Conservation (phyloP, 352 stramenopile species). For the Elongisporangium anandrum region DNA sequence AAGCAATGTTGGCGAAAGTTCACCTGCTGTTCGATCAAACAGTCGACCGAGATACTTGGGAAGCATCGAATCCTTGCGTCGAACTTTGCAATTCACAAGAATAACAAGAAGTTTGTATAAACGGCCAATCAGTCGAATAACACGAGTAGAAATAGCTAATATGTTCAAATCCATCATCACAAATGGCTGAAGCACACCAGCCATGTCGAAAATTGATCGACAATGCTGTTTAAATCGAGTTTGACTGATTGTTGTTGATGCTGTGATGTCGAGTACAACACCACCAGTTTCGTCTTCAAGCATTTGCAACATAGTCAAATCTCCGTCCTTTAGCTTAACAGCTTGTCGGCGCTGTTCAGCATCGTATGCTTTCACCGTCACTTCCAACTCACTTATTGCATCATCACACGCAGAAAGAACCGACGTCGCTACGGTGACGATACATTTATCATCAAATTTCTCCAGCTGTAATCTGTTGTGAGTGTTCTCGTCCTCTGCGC, state of each 20-base stretch:
- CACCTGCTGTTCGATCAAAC: slow-evolving; percentile 36
- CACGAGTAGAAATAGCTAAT: slow-evolving; percentile 21
- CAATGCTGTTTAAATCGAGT: slow-evolving; percentile 29
- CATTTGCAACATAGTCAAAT: slow-evolving; percentile 24
- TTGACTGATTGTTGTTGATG: slow-evolving; percentile 8
- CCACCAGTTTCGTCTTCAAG: slow-evolving; percentile 31
- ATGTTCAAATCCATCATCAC: slow-evolving; percentile 45
- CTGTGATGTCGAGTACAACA: slow-evolving; percentile 20
- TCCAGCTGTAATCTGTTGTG: slow-evolving; percentile 16
- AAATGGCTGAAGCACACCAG: slow-evolving; percentile 33
- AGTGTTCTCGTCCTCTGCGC: background rate
- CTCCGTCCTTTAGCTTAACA: slow-evolving; percentile 36
- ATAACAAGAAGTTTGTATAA: slow-evolving; percentile 51
- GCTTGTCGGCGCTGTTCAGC: slow-evolving; percentile 25
- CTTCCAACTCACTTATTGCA: slow-evolving; percentile 20
- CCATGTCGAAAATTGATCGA: slow-evolving; percentile 24
- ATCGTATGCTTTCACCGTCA: slow-evolving; percentile 27
- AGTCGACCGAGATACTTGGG: slow-evolving; percentile 36
- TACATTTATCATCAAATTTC: slow-evolving; percentile 22
- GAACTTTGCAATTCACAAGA: slow-evolving; percentile 36
- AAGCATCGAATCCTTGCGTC: slow-evolving; percentile 31
- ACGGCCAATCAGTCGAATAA: slow-evolving; percentile 35
- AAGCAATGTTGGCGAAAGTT: slow-evolving; percentile 39
- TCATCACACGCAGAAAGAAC: slow-evolving; percentile 30
- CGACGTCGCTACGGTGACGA: slow-evolving; percentile 24